Conservation (phyloP, 2,329 filamentous ascomycete species). For the Colletotrichum chrysophilum region DNA sequence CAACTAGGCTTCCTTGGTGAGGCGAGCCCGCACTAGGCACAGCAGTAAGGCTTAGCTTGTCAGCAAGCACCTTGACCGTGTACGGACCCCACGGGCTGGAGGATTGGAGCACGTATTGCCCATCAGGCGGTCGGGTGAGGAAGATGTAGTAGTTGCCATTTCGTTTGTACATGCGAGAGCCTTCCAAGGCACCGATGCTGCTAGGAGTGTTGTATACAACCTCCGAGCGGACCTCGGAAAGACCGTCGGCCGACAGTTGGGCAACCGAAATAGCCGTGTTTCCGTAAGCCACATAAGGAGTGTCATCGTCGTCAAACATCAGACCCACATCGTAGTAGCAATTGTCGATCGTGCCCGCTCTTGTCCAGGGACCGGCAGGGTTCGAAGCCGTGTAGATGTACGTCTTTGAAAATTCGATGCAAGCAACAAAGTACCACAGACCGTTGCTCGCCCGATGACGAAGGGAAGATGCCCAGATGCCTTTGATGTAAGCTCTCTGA, state of each 20-base stretch:
- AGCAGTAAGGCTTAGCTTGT: constrained; percentile 24
- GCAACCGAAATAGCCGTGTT: constrained; percentile 23
- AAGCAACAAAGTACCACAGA: constrained; percentile 21
- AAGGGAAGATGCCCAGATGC: constrained; percentile 58
- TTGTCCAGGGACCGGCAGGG: constrained; percentile 1
- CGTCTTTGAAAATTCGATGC: constrained; percentile 14
- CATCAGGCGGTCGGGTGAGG: constrained; percentile 45
- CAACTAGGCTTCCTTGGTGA: constrained; percentile 61
- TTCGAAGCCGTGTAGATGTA: constrained; percentile 20
- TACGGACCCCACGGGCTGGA: constrained; percentile 55
- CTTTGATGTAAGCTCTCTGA: constrained; percentile 51
- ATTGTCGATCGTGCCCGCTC: constrained; percentile 16
- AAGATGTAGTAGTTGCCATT: constrained; percentile 59
- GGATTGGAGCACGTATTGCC: constrained; percentile 51
- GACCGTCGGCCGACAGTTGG: neutral
- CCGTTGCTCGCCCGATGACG: constrained; percentile 21
- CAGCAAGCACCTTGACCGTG: constrained; percentile 42
- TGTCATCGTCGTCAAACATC: constrained; percentile 45
- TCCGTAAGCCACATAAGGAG: constrained; percentile 48
- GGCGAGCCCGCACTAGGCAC: constrained; percentile 47
- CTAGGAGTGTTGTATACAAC: neutral
- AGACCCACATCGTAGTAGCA: constrained; percentile 13
- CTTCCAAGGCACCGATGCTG: constrained; percentile 39
- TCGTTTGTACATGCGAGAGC: constrained; percentile 57
- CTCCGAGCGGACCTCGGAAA: neutral